These are phyloP conservation scores for Oidium heveae DNA, from an alignment of 2,329 filamentous ascomycete genomes.

Conservation along the genomic window DNA sequence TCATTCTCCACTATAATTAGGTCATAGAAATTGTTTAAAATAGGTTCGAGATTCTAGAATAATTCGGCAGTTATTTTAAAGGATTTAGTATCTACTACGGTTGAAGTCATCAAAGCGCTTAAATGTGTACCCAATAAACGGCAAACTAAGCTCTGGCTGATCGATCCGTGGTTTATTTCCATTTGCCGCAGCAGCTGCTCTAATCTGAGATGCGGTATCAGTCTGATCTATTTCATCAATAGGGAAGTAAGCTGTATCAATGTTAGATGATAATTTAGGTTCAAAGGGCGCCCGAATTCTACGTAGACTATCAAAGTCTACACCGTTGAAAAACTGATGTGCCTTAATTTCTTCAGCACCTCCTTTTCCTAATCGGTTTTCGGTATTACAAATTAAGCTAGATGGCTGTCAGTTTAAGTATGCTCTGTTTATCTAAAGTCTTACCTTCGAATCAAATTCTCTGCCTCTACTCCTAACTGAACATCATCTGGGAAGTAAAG, in stretches of 20 bases:
- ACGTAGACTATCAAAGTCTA: slow-evolving; percentile 81
- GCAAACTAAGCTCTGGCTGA: slow-evolving; percentile 81
- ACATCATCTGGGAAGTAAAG: slow-evolving; percentile 94
- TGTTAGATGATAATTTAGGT: slow-evolving; percentile 72
- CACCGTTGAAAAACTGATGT: slow-evolving; percentile 89
- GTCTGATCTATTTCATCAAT: slow-evolving; percentile 96
- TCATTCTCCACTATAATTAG: too few relatives aligned
- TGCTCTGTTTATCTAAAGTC: slow-evolving; percentile 10
- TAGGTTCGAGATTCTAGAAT: too few relatives aligned
- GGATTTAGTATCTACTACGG: not conserved
- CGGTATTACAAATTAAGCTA: slow-evolving; percentile 81
- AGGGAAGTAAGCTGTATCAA: slow-evolving; percentile 96
- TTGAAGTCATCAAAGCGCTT: slow-evolving; percentile 58
- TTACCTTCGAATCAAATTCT: slow-evolving; percentile 78
- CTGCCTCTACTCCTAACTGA: slow-evolving; percentile 64
- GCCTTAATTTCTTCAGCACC: slow-evolving; percentile 81
- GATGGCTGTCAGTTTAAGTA: slow-evolving; percentile 7
- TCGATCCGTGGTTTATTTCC: slow-evolving; percentile 33
- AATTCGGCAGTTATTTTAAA: not conserved
- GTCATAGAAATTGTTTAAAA: too few relatives aligned
- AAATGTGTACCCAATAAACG: slow-evolving; percentile 92
- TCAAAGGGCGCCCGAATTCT: slow-evolving; percentile 90
- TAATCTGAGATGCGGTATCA: slow-evolving; percentile 68
- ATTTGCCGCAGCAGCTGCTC: slow-evolving; percentile 39
- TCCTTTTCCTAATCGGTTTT: slow-evolving; percentile 68